These are phyloP conservation scores for Phytophthora boehmeriae DNA, from an alignment of 352 stramenopile species.

Conservation along the genomic window DNA sequence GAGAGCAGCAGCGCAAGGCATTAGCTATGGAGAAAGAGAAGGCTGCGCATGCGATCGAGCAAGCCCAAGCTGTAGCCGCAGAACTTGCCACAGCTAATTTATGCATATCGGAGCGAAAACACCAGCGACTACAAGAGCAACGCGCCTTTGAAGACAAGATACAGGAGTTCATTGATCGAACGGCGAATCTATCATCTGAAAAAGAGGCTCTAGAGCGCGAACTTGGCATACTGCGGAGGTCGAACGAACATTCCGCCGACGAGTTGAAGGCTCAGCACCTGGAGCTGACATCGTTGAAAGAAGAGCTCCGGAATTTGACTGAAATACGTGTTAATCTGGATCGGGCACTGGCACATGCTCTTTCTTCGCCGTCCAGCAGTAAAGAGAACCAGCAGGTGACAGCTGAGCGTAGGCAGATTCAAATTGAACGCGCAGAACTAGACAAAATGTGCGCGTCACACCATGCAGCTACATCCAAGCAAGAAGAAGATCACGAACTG, in stretches of 20 bases:
- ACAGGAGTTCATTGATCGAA: conserved; percentile 9
- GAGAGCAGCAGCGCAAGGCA: conserved; percentile 44
- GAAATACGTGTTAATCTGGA: conserved; percentile 34
- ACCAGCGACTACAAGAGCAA: conserved; percentile 54
- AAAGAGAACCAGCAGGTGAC: conserved; percentile 17
- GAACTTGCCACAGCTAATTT: conserved; percentile 78
- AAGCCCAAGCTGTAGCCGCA: conserved; percentile 42
- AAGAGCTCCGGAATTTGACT: conserved; percentile 23
- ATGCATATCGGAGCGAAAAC: conserved; percentile 72
- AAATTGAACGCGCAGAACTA: conserved; percentile 26
- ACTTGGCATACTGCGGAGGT: conserved; percentile 12
- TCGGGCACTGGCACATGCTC: conserved; percentile 25
- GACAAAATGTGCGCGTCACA: conserved; percentile 26
- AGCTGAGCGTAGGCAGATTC: conserved; percentile 38
- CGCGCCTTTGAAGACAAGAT: conserved; percentile 29
- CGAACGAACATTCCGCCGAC: conserved; percentile 2
- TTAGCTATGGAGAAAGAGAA: conserved; percentile 52
- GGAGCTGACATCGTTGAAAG: conserved; percentile 17
- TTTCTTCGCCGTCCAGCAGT: conserved; percentile 23
- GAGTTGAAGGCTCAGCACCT: conserved; percentile 15
- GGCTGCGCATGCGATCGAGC: conserved; percentile 41
- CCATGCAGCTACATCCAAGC: conserved; percentile 10
- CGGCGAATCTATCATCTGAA: conserved; percentile 5
- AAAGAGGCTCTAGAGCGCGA: conserved; percentile 16
- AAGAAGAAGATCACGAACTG: conserved; percentile 52